Evolutionary conservation across 2,329 filamentous ascomycete species (phyloP), one percentile per base, ranked within the genome.

Genomic region (Aspergillus oerlinghausenensis): DNA sequence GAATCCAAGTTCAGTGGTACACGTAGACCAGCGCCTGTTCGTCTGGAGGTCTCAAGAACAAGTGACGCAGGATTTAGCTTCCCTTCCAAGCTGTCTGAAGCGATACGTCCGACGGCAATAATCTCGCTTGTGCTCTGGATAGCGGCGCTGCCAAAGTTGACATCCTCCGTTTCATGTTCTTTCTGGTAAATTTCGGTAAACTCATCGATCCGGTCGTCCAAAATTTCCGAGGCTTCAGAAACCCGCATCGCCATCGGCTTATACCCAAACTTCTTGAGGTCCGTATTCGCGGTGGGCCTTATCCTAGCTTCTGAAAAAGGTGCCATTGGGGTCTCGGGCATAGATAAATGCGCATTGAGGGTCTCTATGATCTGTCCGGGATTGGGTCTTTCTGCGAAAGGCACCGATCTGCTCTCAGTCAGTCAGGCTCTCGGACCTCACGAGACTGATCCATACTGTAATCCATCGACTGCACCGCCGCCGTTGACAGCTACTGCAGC

Each of bases 241-340:
- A 94, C 81, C 68, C 96, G 96, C 92, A 97, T 96, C 2, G 90
- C 88, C 80, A 97, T 87, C 1, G 92, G 90, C 70, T 92, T 94
- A 75, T 97, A 99, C 1, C 81, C 85, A 64, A 97, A 88, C 71
- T 96, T 97, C 71, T 92, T 92, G 67, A 91, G 83, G 70, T 97
- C 93, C 1, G 91, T 93, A 58, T 90, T 89, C 2, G 91, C 89
- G 5, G 88, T 92, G 21, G 96, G 81, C 70, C 89, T 92, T 71
- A 97, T 86, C 51, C 94, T 88, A 17, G 90, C 70, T 71, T 94
- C 89, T 10, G 85, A 71, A 62, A 86, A 90, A 1, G 88, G 88
- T 32, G 87, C 86, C 25, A 89, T 82, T 2, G 88, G 89, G 1
- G 88, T 79, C 49, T 90, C 86, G 29, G 88, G 79, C 1, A 85